Evolutionary conservation across 2,329 filamentous ascomycete genomes (phyloP), one percentile per base, ranked within the genome.

Genomic region (Sarocladium brachiariae): DNA sequence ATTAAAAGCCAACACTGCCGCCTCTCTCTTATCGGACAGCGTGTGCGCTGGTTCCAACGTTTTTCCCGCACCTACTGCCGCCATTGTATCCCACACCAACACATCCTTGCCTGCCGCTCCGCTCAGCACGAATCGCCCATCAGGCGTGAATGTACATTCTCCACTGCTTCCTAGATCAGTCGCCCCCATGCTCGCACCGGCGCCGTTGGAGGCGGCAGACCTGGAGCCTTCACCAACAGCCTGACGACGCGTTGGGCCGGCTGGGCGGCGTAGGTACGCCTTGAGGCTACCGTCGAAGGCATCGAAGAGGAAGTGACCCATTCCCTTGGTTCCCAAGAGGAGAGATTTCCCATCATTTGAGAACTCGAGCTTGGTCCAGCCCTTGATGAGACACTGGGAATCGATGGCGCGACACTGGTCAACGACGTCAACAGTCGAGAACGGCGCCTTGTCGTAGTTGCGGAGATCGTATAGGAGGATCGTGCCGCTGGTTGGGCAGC

Each of bases 311-410:
- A 93, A 95, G 66, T 99, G 93, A 0, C 90, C 89, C 49, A 78
- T 78, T 6, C 87, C 89, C 46, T 85, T 88, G 2, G 92, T 97
- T 13, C 87, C 88, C 16, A 99, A 67, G 4, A 99, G 76, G 45
- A 99, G 70, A 53, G 81, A 81, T 62, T 95, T 95, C 16, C 93
- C 93, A 61, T 99, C 93, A 61, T 99, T 99, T 52, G 89, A 93
- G 64, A 99, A 97, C 60, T 96, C 90, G 37, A 99, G 76, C 58
- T 87, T 90, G 1, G 88, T 93, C 93, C 93, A 99, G 10, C 84
- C 84, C 49, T 77, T 77, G 54, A 80, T 72, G 1, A 77, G 68
- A 49, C 86, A 82, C 45, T 84, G 78, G 5, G 74, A 67, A 55
- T 79, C 72, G 48, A 73, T 60, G 61, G 69, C 53, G 61, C 70